Evolutionary conservation across 495 filamentous ascomycete species (phyloP).

Genomic region (Penicillium canariense): DNA sequence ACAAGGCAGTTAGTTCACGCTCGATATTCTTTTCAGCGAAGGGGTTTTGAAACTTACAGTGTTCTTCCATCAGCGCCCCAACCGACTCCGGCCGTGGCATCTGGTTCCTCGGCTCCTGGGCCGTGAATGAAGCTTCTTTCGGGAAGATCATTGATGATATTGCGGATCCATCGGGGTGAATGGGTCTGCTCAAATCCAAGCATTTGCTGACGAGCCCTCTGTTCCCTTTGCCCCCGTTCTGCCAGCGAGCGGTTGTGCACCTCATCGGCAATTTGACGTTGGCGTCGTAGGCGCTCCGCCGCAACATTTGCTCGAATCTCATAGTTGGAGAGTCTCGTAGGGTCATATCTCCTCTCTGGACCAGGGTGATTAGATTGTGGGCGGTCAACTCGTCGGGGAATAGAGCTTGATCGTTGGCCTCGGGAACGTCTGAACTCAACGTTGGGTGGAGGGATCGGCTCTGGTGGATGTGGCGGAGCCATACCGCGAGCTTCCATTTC

Average conservation of each 20-base stretch:
- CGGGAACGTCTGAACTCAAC: constrained; percentile 17
- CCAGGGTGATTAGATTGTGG: constrained; percentile 14
- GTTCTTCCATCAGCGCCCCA: constrained; percentile 69
- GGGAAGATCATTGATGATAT: constrained; percentile 41
- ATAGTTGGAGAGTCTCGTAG: constrained; percentile 28
- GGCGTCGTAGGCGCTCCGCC: constrained; percentile 42
- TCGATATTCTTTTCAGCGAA: no score
- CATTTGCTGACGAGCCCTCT: constrained; percentile 34
- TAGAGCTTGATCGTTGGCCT: constrained; percentile 35
- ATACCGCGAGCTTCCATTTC: constrained; percentile 7
- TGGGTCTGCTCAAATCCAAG: constrained; percentile 37
- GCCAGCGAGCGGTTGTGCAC: constrained; percentile 32
- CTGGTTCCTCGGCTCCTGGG: constrained; percentile 38
- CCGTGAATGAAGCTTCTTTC: constrained; percentile 34
- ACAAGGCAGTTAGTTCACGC: constrained; percentile 9
- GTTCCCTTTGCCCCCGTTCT: constrained; percentile 22
- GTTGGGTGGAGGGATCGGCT: constrained; percentile 4
- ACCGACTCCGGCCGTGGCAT: constrained; percentile 61
- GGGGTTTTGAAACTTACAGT: constrained; percentile 54
- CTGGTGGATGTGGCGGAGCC: constrained; percentile 6
- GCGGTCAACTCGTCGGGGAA: constrained; percentile 31
- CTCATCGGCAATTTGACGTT: constrained; percentile 41
- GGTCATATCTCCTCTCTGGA: constrained; percentile 31
- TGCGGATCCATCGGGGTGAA: constrained; percentile 44
- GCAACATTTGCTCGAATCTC: constrained; percentile 43